A percentile compares a stretch with the other conserved stretches of the same genome.
Conservation (phyloP, 129 eudicot species). For the Pseudognaphalium luteoalbum region DNA sequence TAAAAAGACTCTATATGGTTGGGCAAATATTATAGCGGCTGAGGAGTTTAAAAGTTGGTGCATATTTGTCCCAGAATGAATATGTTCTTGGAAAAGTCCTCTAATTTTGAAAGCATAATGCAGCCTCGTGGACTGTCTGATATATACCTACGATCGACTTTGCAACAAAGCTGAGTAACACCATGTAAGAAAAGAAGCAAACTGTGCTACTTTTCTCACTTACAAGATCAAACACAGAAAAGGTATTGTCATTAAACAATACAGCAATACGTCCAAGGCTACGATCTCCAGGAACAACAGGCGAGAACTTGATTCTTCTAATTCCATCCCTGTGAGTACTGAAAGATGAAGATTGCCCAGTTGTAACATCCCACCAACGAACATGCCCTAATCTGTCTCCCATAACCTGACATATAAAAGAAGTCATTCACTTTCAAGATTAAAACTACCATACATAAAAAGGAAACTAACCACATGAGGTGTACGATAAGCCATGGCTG, state of each 20-base stretch:
- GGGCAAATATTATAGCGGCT: neutral
- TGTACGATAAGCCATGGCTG: slow-evolving; percentile 96
- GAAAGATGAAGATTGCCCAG: slow-evolving; percentile 97
- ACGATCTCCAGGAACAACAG: slow-evolving; percentile 94
- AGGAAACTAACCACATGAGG: slow-evolving; percentile 84
- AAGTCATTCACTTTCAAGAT: slow-evolving; percentile 12
- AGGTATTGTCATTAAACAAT: slow-evolving; percentile 85
- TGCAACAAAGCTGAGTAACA: slow-evolving; percentile 31
- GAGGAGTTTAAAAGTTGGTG: neutral
- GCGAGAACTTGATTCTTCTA: slow-evolving; percentile 92
- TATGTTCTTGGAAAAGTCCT: neutral
- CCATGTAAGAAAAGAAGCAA: slow-evolving; percentile 34
- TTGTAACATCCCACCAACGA: slow-evolving; percentile 98
- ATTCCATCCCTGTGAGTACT: slow-evolving; percentile 95
- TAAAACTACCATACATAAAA: neutral
- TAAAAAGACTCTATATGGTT: neutral
- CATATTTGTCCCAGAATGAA: slow-evolving; percentile 3
- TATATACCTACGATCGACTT: neutral
- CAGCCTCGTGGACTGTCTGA: neutral
- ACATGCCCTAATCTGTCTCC: slow-evolving; percentile 97
- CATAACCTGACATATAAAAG: slow-evolving; percentile 65
- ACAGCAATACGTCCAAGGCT: slow-evolving; percentile 98
- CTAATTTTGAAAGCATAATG: slow-evolving; percentile 11
- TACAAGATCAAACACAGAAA: slow-evolving; percentile 96
- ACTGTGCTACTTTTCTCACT: slow-evolving; percentile 40